Evolutionary conservation across 1,139 yeast species (phyloP), one percentile per base, ranked within the genome.

Genomic region (Zygoascus meyerae): DNA sequence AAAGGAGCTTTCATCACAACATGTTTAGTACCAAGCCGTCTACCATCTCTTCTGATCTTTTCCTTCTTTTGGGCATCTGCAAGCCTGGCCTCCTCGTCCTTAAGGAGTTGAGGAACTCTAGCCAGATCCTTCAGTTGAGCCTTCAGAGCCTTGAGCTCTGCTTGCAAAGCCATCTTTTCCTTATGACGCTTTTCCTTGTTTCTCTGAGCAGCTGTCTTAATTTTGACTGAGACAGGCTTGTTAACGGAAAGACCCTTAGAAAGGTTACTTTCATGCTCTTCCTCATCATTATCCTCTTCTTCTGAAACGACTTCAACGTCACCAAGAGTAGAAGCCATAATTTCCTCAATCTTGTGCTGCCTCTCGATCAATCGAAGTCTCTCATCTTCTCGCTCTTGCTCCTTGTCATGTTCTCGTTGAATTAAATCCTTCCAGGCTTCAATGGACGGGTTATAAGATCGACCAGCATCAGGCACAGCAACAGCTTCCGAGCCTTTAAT

Each of bases 361-460:
- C 84, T 81, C 77, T 65, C 79, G 73, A 57, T 84, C 64, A 57
- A 74, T 71, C 52, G 49, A 49, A 77, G 68, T 57, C 85, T 76
- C 58, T 79, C 75, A 49, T 78, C 75, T 56, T 87, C 97, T 50
- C 76, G 77, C 48, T 76, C 72, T 58, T 79, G 75, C 61, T 89
- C 96, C 47, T 72, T 70, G 46, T 66, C 73, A 57, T 75, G 83
- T 65, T 89, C 97, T 50, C 73, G 71, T 51, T 78, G 71, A 48
- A 92, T 77, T 57, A 90, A 72, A 29, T 69, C 70, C 59, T 80
- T 79, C 98, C 98, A 92, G 32, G 86, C 79, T 51, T 83, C 85
- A 54, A 83, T 71, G 11, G 94, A 77, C 32, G 98, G 98, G 63
- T 92, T 92, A 63, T 92, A 92, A 2, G 97, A 90, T 64, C 85